A percentile compares a stretch with the other conserved stretches of the same genome.
Conservation (phyloP, 495 filamentous ascomycete genomes). For the Neurospora hispaniola region DNA sequence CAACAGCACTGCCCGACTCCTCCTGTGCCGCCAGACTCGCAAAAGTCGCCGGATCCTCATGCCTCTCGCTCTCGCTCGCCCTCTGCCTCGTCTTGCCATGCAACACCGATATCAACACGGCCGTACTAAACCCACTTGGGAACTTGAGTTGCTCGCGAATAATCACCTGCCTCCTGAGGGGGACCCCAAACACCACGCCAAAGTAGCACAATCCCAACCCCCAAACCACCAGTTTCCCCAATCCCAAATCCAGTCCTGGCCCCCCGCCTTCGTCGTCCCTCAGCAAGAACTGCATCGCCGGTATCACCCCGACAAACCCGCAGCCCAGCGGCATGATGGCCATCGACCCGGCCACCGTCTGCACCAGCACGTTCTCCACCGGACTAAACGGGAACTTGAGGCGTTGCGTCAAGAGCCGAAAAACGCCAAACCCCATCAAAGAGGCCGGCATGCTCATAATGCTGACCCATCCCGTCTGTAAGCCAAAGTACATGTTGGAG, state of each 20-base stretch:
- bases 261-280: conserved; percentile 50
- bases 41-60: conserved; percentile 11
- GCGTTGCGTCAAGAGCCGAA: conserved; percentile 59
- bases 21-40: conserved; percentile 13
- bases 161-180: conserved; percentile 64
- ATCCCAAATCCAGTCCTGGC: conserved; percentile 51
- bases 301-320: conserved; percentile 78
- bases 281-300: conserved; percentile 80
- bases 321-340: conserved; percentile 96
- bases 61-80: conserved; percentile 4
- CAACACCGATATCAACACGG: conserved; percentile 79
- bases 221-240: conserved; percentile 78
- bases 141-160: conserved; percentile 87
- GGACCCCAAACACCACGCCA: conserved; percentile 92
- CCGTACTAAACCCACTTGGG: conserved; percentile 89
- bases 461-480: conserved; percentile 86
- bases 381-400: conserved; percentile 75
- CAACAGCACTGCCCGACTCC: conserved; percentile 4
- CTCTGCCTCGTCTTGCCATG: conserved; percentile 46
- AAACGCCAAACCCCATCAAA: conserved; percentile 92
- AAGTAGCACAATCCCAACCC: conserved; percentile 86
- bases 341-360: conserved; percentile 89
- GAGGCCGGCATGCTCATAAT: conserved; percentile 77
- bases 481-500: conserved; percentile 94
- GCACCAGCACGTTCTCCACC: conserved; percentile 94